Base-by-base conservation (phyloP, 345 rosid genomes). In the Sisymbrium altissimum region DNA sequence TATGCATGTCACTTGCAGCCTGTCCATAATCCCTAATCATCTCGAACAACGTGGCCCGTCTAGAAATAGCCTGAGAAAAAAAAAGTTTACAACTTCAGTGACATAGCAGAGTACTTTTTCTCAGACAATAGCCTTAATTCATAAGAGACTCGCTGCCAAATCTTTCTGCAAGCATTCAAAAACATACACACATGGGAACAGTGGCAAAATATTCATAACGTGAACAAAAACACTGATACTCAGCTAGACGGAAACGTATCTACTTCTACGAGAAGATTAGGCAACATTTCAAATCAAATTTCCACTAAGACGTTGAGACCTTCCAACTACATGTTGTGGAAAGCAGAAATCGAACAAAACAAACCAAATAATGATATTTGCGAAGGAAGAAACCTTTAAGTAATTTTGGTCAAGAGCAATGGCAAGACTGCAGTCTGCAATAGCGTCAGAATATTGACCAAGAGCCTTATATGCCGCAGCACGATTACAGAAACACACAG, bases 361-460 rank as follows among this genome's bases (percentile, higher is more conserved):
- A 67, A 43, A 63, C 19, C 59, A 76, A 54, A 45, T 17, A 30
- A 38, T 30, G 29, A 44, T 57, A 65, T 40, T 33, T 40, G 66
- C 63, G 39, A 12, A 25, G 77, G 73, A 52, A 39, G 69, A 72
- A 70, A 95, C 99, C 99, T 95, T 95, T 56, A 78, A 66, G 84
- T 92, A 95, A 68, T 81, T 92, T 68, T 84, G 84, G 84, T 92
- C 91, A 48, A 95, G 92, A 73, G 99, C 98, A 70, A 90, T 87
- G 70, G 97, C 96, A 53, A 95, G 87, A 84, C 91, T 92, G 91
- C 99, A 95, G 75, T 95, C 99, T 40, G 99, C 94, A 80, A 89
- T 88, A 60, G 98, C 98, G 73, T 92, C 98, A 36, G 86, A 85
- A 27, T 85, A 70, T 81, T 88, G 97, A 72, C 94, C 90, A 78